These are phyloP conservation scores for Globisporangium uncinulatum DNA, from an alignment of 352 stramenopile species.

Conservation along the genomic window DNA sequence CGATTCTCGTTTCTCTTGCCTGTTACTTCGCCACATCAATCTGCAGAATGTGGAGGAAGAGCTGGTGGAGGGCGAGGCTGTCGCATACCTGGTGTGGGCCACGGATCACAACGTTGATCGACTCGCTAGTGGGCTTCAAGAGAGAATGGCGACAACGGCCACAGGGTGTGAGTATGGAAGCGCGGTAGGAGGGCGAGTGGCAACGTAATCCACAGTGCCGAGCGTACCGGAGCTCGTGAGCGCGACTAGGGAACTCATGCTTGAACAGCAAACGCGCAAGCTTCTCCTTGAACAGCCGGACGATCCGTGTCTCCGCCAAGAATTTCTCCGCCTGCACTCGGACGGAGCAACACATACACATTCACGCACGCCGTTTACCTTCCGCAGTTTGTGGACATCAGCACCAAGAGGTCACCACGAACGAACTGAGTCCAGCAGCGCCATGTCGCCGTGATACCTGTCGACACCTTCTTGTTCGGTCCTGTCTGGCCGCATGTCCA, in stretches of 20 bases:
- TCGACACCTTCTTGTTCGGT: constrained; percentile 68
- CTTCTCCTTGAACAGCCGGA: constrained; percentile 63
- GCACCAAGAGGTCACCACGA: not conserved
- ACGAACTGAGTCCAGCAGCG: constrained; percentile 35
- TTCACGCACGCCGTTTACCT: no score
- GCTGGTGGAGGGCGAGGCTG: constrained; percentile 51
- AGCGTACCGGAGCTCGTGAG: constrained; percentile 64
- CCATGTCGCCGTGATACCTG: constrained; percentile 46
- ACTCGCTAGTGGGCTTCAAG: constrained; percentile 23
- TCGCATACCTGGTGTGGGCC: constrained; percentile 68
- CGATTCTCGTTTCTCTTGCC: no score
- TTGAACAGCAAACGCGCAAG: constrained; percentile 78
- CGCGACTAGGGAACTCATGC: constrained; percentile 59
- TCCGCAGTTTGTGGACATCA: no score
- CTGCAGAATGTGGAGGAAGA: constrained; percentile 68
- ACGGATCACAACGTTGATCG: constrained; percentile 60
- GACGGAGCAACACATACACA: no score
- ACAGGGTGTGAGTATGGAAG: no score
- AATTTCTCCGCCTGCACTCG: constrained; percentile 56
- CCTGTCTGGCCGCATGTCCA: constrained; percentile 80
- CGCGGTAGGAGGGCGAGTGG: no score
- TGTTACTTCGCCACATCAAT: no score
- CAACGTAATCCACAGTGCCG: no score
- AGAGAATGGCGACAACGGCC: no score
- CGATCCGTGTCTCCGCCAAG: constrained; percentile 50